phyloP scores from a whole-genome alignment of 257 asterid species.

The Henckelia pumila region DNA sequence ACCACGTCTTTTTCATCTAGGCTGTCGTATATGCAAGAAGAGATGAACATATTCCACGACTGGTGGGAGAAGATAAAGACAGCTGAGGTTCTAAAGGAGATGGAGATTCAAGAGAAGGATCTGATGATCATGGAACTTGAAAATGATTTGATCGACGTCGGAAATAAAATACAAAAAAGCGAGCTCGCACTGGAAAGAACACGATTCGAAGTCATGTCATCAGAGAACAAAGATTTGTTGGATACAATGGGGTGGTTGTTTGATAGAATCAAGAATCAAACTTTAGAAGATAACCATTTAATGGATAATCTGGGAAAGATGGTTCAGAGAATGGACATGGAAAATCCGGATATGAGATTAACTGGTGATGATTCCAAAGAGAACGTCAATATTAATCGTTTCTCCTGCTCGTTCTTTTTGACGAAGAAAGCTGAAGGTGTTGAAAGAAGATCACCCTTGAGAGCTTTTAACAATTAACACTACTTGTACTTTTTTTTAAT shows the following conservation, averaged over 20 bases:
- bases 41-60: constrained; percentile 40
- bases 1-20: constrained; percentile 50
- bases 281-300: constrained; percentile 50
- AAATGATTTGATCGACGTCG: constrained; percentile 31
- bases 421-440: constrained; percentile 53
- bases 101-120: constrained; percentile 53
- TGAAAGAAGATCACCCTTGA: constrained; percentile 68
- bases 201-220: constrained; percentile 34
- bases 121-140: constrained; percentile 42
- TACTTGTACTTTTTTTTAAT: background rate
- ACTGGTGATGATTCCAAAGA: constrained; percentile 47
- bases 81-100: constrained; percentile 43
- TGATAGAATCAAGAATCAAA: constrained; percentile 39
- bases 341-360: constrained; percentile 14
- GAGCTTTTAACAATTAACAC: constrained; percentile 52
- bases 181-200: constrained; percentile 33
- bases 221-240: constrained; percentile 41
- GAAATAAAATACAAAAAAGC: constrained; percentile 25
- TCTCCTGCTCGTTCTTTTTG: constrained; percentile 35
- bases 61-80: constrained; percentile 61
- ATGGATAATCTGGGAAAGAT: constrained; percentile 52
- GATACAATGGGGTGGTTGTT: constrained; percentile 34
- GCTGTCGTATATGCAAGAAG: constrained; percentile 58
- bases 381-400: constrained; percentile 31
- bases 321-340: constrained; percentile 32